Evolutionary conservation across 2,329 filamentous ascomycete genomes (phyloP).

Genomic region (Dactylellina haptotyla): DNA sequence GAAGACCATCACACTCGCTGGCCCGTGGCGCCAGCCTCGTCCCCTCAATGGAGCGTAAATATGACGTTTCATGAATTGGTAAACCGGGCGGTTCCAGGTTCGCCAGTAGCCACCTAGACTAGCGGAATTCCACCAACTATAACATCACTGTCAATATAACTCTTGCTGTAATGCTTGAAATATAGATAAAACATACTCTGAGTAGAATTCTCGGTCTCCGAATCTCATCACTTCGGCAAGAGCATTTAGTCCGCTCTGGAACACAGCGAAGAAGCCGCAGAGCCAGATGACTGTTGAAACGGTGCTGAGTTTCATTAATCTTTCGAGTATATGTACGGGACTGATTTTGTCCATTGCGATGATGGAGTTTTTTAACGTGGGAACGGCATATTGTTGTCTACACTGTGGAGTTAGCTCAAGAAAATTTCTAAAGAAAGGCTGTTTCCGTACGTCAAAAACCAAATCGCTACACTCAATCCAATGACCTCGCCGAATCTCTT

Average conservation of each 20-base stretch:
- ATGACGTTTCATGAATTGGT: slow-evolving; percentile 94
- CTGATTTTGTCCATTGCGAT: slow-evolving; percentile 85
- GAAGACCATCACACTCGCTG: slow-evolving; percentile 85
- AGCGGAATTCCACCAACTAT: slow-evolving; percentile 88
- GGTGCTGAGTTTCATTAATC: slow-evolving; percentile 92
- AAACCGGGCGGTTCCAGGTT: slow-evolving; percentile 97
- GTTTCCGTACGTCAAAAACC: slow-evolving; percentile 76
- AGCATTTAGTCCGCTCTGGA: slow-evolving; percentile 91
- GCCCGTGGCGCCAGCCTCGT: slow-evolving; percentile 76
- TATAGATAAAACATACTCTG: slow-evolving; percentile 66
- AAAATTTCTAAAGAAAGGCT: neutral
- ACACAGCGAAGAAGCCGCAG: slow-evolving; percentile 82
- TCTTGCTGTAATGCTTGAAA: neutral
- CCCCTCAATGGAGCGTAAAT: slow-evolving; percentile 89
- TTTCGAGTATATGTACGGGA: slow-evolving; percentile 82
- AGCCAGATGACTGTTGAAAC: slow-evolving; percentile 97
- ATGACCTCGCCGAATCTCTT: slow-evolving; percentile 83
- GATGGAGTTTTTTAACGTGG: slow-evolving; percentile 87
- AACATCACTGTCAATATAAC: neutral
- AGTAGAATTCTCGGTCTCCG: slow-evolving; percentile 93
- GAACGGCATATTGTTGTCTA: slow-evolving; percentile 83
- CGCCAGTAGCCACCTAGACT: slow-evolving; percentile 87
- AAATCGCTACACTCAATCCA: slow-evolving; percentile 86
- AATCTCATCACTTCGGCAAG: slow-evolving; percentile 90
- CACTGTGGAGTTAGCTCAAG: neutral